Evolutionary conservation across 1,139 yeast genomes (phyloP), one percentile per base, ranked within the genome.

Genomic region (Hanseniaspora gamundiae): DNA sequence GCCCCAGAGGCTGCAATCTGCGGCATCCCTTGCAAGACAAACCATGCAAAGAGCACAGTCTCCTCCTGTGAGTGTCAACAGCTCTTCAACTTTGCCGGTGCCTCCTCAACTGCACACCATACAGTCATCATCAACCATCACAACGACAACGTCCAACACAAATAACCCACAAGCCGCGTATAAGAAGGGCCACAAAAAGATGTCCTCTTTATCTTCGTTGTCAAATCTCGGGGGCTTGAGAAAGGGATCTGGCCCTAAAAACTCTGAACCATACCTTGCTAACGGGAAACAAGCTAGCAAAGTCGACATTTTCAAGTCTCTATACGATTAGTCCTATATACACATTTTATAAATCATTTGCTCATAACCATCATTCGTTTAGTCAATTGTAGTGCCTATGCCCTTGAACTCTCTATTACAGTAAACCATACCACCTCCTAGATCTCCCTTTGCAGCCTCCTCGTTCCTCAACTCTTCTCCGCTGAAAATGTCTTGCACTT

Each of bases 351-450:
- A n/a, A n/a, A n/a, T n/a, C n/a, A n/a, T n/a, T n/a, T 36, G 6
- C 20, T 4, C 39, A 21, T 13, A 22, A n/a, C 2, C 3, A 8
- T 36, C 17, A 22, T n/a, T n/a, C n/a, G n/a, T n/a, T n/a, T n/a
- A n/a, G 4, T 36, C 28, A 21, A 24, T 22, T 22, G 17, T 27
- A 2, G 28, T 4, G 13, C 85, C 87, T n/a, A 80, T 62, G 40
- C 56, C 58, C 58, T 78, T 81, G 53, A 81, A 81, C 19, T 67
- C 62, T 52, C 84, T 67, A 52, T 80, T 70, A 58, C 72, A 80
- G 53, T 80, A 81, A n/a, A 81, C 55, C 39, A 82, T 58, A 0
- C 86, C 86, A 2, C 86, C 86, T 2, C 70, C 61, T 5, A 65
- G 64, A 38, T 61, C 59, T 4, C 42, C 50, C n/a, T 59, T 58